Evolutionary conservation across 2,329 filamentous ascomycete species (phyloP).

Genomic region (Phyllosticta capitalensis): DNA sequence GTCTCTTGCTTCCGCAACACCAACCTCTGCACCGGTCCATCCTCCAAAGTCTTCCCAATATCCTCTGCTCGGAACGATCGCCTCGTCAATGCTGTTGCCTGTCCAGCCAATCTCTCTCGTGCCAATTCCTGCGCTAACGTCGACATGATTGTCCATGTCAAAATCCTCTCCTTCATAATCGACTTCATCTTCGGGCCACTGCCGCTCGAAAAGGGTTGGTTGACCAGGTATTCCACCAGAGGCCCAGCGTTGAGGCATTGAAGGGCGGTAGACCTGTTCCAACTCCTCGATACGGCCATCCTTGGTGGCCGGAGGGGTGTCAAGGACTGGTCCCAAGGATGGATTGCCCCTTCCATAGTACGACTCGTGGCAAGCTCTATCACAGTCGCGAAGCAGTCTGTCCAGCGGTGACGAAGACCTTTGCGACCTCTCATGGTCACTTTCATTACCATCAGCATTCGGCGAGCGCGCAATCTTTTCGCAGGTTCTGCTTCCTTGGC

Average conservation of each 20-base stretch:
- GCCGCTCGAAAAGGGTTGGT: background rate
- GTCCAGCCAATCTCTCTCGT: background rate
- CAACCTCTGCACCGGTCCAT: background rate
- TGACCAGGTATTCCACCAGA: background rate
- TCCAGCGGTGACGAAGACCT: conserved; percentile 18
- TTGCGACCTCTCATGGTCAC: background rate
- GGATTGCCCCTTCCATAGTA: background rate
- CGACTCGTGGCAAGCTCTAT: conserved; percentile 10
- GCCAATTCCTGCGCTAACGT: background rate
- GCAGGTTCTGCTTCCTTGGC: background rate
- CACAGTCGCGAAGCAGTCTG: conserved; percentile 20
- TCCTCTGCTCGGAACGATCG: background rate
- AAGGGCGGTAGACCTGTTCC: background rate
- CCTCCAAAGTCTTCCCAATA: background rate
- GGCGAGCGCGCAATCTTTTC: background rate
- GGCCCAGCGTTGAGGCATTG: background rate
- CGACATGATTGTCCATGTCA: background rate
- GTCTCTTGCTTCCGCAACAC: background rate
- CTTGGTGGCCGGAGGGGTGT: background rate
- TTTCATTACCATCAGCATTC: background rate
- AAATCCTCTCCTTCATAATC: background rate
- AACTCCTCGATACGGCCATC: background rate
- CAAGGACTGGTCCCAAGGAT: background rate
- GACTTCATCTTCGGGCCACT: background rate
- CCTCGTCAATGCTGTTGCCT: background rate